Base-by-base conservation (phyloP, 2,329 filamentous ascomycete species). In the Penicillium sp. region DNA sequence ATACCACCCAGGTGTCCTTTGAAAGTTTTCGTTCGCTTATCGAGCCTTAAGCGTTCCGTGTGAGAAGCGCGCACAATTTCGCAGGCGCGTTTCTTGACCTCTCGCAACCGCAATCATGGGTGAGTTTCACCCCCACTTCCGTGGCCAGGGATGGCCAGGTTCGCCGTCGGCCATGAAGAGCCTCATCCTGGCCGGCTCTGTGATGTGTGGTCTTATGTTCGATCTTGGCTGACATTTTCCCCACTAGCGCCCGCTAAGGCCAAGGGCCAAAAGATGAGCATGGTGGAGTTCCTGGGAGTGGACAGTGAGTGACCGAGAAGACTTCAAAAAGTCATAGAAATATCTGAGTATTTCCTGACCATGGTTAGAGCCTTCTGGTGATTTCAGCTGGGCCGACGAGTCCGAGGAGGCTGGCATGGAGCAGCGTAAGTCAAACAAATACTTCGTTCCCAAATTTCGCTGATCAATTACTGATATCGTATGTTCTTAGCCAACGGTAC, bases 221-320 rank as follows among this genome's bases (percentile, higher is more conserved):
- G 76, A 84, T 87, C 72, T 87, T 78, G 40, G 61, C 66, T 66
- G 58, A 69, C 64, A 70, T 57, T 63, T 63, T 52, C 76, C 57
- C 61, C 55, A 63, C 63, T 75, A 96, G 93, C 91, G 86, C 94
- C 93, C 70, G 91, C 93, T 80, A 96, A 96, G 84, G 91, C 92
- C 84, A 89, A 96, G 82, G 85, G 87, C 80, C 90, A 96, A 88
- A 99, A 96, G 86, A 94, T 99, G 91, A 92, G 91, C 84, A 89
- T 98, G 77, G 92, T 92, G 85, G 91, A 92, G 82, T 99, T 99
- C 87, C 87, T 99, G 84, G 85, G 86, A 77, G 92, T 97, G 80
- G 86, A 92, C 80, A 89, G 94, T 97, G 85, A 81, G 92, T 84
- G 56, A 55, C 46, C 25, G 37, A 25, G 25, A 25, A 25, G 35